phyloP scores from a whole-genome alignment of 805 yeast genomes.

The Scheffersomyces stipitis region DNA sequence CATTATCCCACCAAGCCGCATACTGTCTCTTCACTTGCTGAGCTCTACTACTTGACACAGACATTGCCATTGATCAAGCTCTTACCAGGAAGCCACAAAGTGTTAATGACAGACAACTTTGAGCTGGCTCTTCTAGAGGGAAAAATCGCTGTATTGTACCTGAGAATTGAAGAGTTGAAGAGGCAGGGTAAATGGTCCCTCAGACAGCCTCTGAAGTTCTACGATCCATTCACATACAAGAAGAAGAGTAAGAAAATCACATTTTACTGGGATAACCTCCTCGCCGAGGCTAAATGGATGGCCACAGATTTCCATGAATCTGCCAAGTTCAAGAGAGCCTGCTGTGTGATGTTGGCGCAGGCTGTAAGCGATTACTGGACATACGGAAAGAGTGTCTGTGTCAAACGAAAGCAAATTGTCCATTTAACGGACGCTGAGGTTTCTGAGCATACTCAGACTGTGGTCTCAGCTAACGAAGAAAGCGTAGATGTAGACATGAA shows the following conservation, averaged over 20 bases:
- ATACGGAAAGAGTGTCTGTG: conserved; percentile 65
- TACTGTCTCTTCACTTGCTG: conserved; percentile 66
- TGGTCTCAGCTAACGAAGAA: conserved; percentile 2
- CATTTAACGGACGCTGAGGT: conserved; percentile 13
- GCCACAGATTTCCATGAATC: conserved; percentile 73
- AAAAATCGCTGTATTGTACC: conserved; percentile 82
- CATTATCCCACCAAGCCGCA: conserved; percentile 42
- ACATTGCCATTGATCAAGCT: conserved; percentile 81
- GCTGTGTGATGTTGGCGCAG: conserved; percentile 68
- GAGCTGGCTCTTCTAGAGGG: conserved; percentile 88
- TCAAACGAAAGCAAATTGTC: conserved; percentile 49
- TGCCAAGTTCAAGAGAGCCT: conserved; percentile 64
- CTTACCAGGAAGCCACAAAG: conserved; percentile 82
- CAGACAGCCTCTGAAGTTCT: conserved; percentile 72
- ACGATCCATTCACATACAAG: conserved; percentile 57
- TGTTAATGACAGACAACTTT: conserved; percentile 78
- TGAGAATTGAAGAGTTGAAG: conserved; percentile 89
- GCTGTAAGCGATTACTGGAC: conserved; percentile 78
- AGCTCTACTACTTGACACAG: conserved; percentile 82
- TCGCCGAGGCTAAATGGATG: conserved; percentile 85
- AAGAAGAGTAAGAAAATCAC: conserved; percentile 28
- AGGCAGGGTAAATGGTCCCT: conserved; percentile 88
- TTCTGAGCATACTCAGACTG: conserved; percentile 2
- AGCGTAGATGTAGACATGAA: neutral
- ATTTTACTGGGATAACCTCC: conserved; percentile 69